A percentile compares a stretch with the other conserved stretches of the same genome.
phyloP scores from a whole-genome alignment of 306 rosid species.

The Castanospermum australe region DNA sequence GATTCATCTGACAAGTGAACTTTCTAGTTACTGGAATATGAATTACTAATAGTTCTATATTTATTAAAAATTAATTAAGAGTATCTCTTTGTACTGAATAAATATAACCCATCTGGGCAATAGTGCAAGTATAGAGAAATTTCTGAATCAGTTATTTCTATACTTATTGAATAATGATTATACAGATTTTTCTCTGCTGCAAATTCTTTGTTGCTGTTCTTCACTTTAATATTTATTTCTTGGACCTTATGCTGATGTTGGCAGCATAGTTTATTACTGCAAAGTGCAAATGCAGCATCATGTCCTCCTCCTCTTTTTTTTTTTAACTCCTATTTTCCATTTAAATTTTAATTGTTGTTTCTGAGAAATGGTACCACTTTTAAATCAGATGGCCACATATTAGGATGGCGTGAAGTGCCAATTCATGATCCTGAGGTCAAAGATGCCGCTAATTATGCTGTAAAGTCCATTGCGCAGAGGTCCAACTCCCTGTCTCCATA shows the following conservation, averaged over 20 bases:
- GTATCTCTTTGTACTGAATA: not conserved
- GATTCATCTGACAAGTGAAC: not conserved
- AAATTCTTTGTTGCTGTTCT: not conserved
- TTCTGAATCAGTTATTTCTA: not conserved
- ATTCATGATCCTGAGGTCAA: slow-evolving; percentile 38
- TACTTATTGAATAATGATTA: not conserved
- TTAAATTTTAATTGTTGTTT: slow-evolving; percentile 5
- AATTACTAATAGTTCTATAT: not conserved
- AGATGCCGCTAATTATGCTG: slow-evolving; percentile 49
- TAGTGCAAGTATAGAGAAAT: not conserved
- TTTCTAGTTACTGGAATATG: not conserved
- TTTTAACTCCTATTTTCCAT: not conserved
- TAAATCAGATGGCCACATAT: slow-evolving; percentile 30
- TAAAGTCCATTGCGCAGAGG: slow-evolving; percentile 33
- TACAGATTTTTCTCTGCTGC: not conserved
- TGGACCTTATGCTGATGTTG: not conserved
- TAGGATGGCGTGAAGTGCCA: slow-evolving; percentile 41
- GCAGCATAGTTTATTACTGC: not conserved
- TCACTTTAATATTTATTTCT: not conserved
- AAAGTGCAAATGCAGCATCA: not conserved
- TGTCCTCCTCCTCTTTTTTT: not conserved
- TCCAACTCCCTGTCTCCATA: slow-evolving; percentile 37
- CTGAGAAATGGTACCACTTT: not conserved
- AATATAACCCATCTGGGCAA: not conserved
- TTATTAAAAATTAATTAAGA: not conserved